Conservation (phyloP, 2,329 filamentous ascomycete species). For the Escovopsis sp. region DNA sequence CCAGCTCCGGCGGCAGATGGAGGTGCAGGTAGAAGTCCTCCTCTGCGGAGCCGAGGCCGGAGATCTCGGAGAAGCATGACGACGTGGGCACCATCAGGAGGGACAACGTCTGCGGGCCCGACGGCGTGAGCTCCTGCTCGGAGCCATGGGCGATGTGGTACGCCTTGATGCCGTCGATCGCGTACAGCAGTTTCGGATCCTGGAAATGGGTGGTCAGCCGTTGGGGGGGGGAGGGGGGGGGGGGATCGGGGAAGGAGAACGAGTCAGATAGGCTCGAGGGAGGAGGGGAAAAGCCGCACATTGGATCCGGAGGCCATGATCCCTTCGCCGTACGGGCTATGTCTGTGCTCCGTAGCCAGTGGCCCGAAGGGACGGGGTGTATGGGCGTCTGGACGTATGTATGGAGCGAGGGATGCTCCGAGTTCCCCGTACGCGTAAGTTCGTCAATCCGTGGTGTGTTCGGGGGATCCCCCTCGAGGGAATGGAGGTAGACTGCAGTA, state of each 20-base stretch:
- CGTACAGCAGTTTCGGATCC: conserved; percentile 52
- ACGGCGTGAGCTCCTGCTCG: conserved; percentile 67
- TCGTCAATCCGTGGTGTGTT: too few relatives aligned
- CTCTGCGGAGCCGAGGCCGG: conserved; percentile 42
- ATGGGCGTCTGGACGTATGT: too few relatives aligned
- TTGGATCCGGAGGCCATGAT: not conserved
- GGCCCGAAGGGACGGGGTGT: too few relatives aligned
- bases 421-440: too few relatives aligned
- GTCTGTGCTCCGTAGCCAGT: too few relatives aligned
- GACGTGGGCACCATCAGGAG: conserved; percentile 91
- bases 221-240: not conserved
- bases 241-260: not conserved
- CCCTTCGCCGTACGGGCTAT: too few relatives aligned
- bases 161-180: conserved; percentile 72
- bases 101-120: conserved; percentile 80
- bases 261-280: too few relatives aligned
- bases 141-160: conserved; percentile 83
- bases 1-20: conserved; percentile 84
- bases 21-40: conserved; percentile 97
- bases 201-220: conserved; percentile 4
- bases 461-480: too few relatives aligned
- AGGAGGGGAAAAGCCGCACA: too few relatives aligned
- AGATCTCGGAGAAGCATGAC: conserved; percentile 46
- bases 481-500: too few relatives aligned
- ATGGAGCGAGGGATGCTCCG: too few relatives aligned